phyloP scores from a whole-genome alignment of 2,329 filamentous ascomycete genomes.

The Microdochium bolleyi region DNA sequence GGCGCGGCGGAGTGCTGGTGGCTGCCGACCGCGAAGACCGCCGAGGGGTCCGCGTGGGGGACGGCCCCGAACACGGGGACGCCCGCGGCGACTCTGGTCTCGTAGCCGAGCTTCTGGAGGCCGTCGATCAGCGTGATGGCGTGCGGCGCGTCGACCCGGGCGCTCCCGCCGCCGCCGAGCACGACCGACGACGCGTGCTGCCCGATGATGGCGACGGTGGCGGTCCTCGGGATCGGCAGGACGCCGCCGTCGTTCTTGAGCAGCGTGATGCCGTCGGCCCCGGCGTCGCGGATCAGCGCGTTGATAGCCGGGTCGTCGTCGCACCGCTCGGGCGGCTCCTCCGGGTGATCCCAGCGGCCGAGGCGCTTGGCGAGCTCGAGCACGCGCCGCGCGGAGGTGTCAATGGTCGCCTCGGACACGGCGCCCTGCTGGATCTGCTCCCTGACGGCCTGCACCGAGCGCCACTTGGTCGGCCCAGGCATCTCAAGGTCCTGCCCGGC shows the following conservation, averaged over 20 bases:
- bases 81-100: slow-evolving; percentile 43
- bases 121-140: slow-evolving; percentile 67
- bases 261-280: slow-evolving; percentile 64
- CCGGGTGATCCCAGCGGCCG: slow-evolving; percentile 10
- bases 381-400: not conserved
- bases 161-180: slow-evolving; percentile 59
- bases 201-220: slow-evolving; percentile 42
- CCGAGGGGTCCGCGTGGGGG: slow-evolving; percentile 30
- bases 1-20: slow-evolving; percentile 48
- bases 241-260: slow-evolving; percentile 62
- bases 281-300: slow-evolving; percentile 48
- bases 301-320: slow-evolving; percentile 55
- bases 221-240: slow-evolving; percentile 50
- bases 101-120: slow-evolving; percentile 33
- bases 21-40: slow-evolving; percentile 52
- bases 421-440: not conserved
- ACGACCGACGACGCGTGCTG: slow-evolving; percentile 49
- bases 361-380: not conserved
- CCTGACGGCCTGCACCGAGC: not conserved
- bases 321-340: slow-evolving; percentile 44
- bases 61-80: slow-evolving; percentile 53
- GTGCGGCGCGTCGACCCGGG: slow-evolving; percentile 52
- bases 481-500: slow-evolving; percentile 34
- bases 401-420: not conserved
- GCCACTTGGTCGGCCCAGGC: slow-evolving; percentile 20